phyloP scores from a whole-genome alignment of 257 asterid genomes.

The Solanum chilense region DNA sequence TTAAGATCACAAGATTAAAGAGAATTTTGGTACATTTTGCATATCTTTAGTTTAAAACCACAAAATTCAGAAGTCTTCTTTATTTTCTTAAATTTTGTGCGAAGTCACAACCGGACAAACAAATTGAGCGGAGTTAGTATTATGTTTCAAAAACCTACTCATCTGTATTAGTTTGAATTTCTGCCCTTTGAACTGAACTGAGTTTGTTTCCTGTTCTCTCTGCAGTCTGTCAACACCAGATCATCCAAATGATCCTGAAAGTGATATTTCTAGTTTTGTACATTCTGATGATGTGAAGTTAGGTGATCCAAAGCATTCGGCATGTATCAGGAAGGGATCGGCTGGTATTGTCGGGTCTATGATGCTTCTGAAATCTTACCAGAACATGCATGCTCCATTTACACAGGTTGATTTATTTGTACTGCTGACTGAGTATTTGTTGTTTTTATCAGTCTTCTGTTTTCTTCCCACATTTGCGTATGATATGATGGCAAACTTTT shows the following conservation, averaged over 20 bases:
- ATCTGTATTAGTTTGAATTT: background rate
- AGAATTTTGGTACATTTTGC: background rate
- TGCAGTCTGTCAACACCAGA: conserved; percentile 22
- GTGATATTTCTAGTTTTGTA: conserved; percentile 4
- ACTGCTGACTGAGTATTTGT: conserved; percentile 7
- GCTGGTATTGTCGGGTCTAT: conserved; percentile 42
- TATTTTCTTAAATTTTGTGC: background rate
- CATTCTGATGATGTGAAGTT: conserved; percentile 8
- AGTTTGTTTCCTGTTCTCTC: background rate
- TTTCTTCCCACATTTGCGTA: background rate
- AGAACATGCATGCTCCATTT: conserved; percentile 62
- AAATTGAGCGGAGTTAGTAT: background rate
- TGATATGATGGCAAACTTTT: background rate
- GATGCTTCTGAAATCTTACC: conserved; percentile 72
- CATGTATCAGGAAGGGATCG: conserved; percentile 45
- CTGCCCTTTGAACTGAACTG: background rate
- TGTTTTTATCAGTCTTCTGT: background rate
- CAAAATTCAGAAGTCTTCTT: background rate
- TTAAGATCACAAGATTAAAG: background rate
- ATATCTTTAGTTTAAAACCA: background rate
- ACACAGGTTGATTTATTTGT: conserved; percentile 54
- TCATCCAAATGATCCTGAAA: conserved; percentile 1
- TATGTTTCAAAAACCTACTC: background rate
- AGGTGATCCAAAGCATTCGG: conserved; percentile 19
- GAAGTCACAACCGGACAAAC: background rate